Conservation (phyloP, 768 basidiomycete genomes). For the Mycena floridula region DNA sequence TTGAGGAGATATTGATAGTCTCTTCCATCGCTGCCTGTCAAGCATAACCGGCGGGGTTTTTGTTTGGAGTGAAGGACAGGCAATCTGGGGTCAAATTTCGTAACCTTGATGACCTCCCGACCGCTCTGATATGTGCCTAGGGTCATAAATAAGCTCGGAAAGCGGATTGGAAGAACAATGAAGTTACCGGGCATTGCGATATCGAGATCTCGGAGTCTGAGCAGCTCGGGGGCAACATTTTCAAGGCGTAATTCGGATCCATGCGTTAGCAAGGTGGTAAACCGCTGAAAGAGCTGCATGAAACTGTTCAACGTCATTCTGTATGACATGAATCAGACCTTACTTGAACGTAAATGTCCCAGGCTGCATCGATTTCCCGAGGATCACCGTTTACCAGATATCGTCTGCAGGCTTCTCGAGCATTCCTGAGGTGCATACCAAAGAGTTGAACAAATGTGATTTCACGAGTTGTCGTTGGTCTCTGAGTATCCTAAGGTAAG, state of each 20-base stretch:
- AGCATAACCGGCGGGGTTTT: constrained; percentile 79
- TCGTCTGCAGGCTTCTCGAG: constrained; percentile 83
- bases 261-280: constrained; percentile 81
- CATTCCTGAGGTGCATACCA: constrained; percentile 87
- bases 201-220: constrained; percentile 85
- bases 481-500: constrained; percentile 37
- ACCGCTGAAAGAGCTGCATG: constrained; percentile 90
- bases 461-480: constrained; percentile 90
- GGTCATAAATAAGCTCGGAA: not conserved
- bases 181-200: constrained; percentile 84
- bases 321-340: constrained; percentile 15
- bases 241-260: constrained; percentile 94
- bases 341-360: constrained; percentile 97
- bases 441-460: constrained; percentile 93
- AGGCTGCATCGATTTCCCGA: constrained; percentile 92
- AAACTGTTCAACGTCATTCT: constrained; percentile 48
- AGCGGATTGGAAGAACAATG: not conserved
- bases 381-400: constrained; percentile 84
- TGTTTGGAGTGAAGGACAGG: constrained; percentile 96
- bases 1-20: constrained; percentile 92
- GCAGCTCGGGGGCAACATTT: constrained; percentile 90
- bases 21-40: constrained; percentile 87
- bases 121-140: constrained; percentile 91
- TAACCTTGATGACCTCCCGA: constrained; percentile 73
- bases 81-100: constrained; percentile 82